These are phyloP conservation scores for Lyophyllum decastes DNA, from an alignment of 768 basidiomycete genomes.

Conservation along the genomic window DNA sequence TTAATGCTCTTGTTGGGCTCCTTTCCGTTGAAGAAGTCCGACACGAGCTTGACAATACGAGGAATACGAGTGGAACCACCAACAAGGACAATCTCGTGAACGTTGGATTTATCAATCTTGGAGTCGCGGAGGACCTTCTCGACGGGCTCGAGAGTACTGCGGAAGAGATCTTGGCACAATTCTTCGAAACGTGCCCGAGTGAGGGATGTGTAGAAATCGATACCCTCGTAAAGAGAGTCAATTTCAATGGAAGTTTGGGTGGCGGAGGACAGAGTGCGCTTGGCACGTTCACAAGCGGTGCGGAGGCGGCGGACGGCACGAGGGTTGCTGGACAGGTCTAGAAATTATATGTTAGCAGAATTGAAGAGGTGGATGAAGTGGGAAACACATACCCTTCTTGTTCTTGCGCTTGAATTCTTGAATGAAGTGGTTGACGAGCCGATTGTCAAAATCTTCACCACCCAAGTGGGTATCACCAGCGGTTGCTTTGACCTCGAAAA, in stretches of 20 bases:
- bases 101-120: conserved; percentile 95
- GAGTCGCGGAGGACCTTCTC: conserved; percentile 98
- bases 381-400: conserved; percentile 75
- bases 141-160: conserved; percentile 89
- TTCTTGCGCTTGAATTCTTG: conserved; percentile 98
- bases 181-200: conserved; percentile 99
- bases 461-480: conserved; percentile 98
- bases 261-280: conserved; percentile 96
- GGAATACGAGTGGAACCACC: conserved; percentile 99
- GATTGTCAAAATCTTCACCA: conserved; percentile 98
- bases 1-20: conserved; percentile 99
- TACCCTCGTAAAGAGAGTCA: conserved; percentile 96
- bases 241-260: conserved; percentile 97
- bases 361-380: neutral
- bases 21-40: conserved; percentile 98
- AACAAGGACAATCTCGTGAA: conserved; percentile 97
- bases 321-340: conserved; percentile 86
- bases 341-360: conserved; percentile 9
- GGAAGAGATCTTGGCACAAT: conserved; percentile 94
- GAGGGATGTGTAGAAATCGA: conserved; percentile 97
- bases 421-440: conserved; percentile 95
- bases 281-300: conserved; percentile 97
- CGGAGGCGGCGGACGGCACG: conserved; percentile 97
- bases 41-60: conserved; percentile 95
- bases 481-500: conserved; percentile 98